Base-by-base conservation (phyloP, 768 basidiomycete genomes). In the Mycena galopus region DNA sequence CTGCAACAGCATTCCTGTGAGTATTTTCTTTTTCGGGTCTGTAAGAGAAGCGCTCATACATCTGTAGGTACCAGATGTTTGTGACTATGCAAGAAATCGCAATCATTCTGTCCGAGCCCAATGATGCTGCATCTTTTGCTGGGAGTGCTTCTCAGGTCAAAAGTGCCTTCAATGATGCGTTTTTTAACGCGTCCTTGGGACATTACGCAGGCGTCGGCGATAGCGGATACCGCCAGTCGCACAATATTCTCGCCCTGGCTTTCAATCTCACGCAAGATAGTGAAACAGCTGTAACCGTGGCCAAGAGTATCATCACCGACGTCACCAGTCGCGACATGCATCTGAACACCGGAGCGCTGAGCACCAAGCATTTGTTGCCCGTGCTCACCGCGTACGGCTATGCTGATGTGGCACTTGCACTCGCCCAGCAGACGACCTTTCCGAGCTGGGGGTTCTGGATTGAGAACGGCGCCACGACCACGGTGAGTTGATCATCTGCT, bases 381-480 rank as follows among this genome's bases (percentile, higher is more conserved):
- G 61, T 78, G 17, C 56, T 81, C 16, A 75, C 77, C 1, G 74
- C 74, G 25, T 35, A 77, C 50, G 73, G 76, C 4, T 77, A 79
- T 55, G 63, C 25, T 5, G 78, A 79, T 64, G 69, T 72, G 7
- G 80, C 79, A 10, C 73, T 78, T 51, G 75, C 76, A 7, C 53
- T 81, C n/a, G 73, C 77, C 3, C 69, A 79, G 47, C 80, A 81
- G 57, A 79, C 79, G 23, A 79, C 80, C 25, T 78, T 76, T 65
- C 80, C 80, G 9, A 78, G 78, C 47, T 81, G 79, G 80, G 80
- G 80, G 14, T 81, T 72, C 62, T 81, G 80, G 80, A 78, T 79
- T 51, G 67, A 62, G 32, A 81, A 79, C 47, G 78, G 78, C 5
- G 80, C 80, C 10, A 81, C 76, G 10, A 79, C 77, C 1, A n/a